Evolutionary conservation across 495 filamentous ascomycete species (phyloP), one percentile per base, ranked within the genome.

Genomic region (Penicillium waksmanii): DNA sequence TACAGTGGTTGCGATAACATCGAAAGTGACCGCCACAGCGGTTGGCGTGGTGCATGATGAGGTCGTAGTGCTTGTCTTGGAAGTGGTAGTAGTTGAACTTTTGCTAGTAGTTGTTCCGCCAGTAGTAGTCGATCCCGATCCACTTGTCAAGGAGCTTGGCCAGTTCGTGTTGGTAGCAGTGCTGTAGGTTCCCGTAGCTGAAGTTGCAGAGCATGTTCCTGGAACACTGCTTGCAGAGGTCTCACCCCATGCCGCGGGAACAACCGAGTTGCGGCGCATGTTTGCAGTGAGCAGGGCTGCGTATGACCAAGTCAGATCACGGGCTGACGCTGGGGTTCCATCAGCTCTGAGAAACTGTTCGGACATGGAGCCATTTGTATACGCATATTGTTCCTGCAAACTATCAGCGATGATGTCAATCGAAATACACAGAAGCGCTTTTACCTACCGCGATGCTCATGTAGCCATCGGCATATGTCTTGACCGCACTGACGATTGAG

Each of bases 391-490:
- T 76, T 71, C 54, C 68, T 64, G 51, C 7, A 56, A 12, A 11
- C 2, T 1, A 12, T 27, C 17, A 51, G 42, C 9, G 0, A 8
- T 18, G 15, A 17, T 17, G 15, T 0, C 3, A 9, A 5, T 11
- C 35, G 3, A 5, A 17, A 2, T 15, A 33, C 15, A 4, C 10
- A 15, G 0, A n/a, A 5, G 12, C 27, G 63, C 62, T 1, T 4
- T 21, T 15, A 46, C 62, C 46, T 66, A 77, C 74, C 13, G 82
- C 82, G 55, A 87, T 68, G 36, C 77, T 71, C 40, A 89, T 63
- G 64, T 83, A 90, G 49, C 84, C 85, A 65, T 90, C 87, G 6
- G 86, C 87, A 57, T 89, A 89, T n/a, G 71, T 72, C 56, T 72
- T 79, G 12, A 88, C 79, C 13, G 84, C 83, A 21, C 74, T 73